A percentile compares a stretch with the other conserved stretches of the same genome.
phyloP scores from a whole-genome alignment of 2,329 filamentous ascomycete genomes.

The Cercospora sesami region DNA sequence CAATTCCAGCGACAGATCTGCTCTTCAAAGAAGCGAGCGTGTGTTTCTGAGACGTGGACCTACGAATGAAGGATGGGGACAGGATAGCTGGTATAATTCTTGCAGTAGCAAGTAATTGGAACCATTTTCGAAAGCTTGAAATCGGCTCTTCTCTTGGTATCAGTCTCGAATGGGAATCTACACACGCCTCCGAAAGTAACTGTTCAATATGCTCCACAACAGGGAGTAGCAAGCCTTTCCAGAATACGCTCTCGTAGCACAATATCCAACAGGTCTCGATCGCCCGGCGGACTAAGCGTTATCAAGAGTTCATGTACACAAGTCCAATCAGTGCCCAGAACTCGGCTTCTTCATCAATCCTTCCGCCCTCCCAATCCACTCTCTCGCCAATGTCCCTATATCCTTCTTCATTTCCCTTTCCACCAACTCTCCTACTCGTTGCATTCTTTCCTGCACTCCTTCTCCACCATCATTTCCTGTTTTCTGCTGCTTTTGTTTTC shows the following conservation, averaged over 20 bases:
- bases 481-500: conserved; percentile 48
- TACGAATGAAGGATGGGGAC: neutral
- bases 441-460: neutral
- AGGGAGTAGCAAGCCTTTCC: neutral
- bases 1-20: neutral
- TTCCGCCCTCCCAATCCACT: conserved; percentile 56
- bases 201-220: neutral
- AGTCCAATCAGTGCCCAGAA: conserved; percentile 43
- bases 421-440: conserved; percentile 48
- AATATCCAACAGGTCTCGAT: neutral
- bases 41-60: neutral
- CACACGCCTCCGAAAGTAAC: too few species aligned
- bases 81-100: neutral
- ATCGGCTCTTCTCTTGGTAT: neutral
- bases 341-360: conserved; percentile 50
- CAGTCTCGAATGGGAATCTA: neutral
- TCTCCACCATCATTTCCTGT: neutral
- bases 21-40: neutral
- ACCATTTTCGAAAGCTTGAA: neutral
- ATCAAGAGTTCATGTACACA: neutral
- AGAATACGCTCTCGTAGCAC: neutral
- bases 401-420: conserved; percentile 54
- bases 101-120: neutral
- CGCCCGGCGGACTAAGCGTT: neutral
- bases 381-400: conserved; percentile 46